Conservation (phyloP, 495 filamentous ascomycete species). For the Podospora didyma region DNA sequence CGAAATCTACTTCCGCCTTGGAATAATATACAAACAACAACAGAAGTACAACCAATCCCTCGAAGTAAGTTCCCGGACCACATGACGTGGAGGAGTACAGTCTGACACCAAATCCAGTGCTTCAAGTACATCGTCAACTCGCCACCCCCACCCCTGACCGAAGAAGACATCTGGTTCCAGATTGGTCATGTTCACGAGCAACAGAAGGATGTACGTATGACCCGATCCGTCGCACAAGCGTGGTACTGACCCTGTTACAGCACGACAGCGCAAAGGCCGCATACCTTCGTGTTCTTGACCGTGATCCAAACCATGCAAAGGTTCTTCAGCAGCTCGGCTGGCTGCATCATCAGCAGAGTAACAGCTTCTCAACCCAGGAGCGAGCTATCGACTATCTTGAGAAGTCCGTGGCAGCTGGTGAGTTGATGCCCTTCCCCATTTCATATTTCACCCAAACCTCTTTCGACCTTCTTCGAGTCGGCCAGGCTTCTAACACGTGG, state of each 20-base stretch:
- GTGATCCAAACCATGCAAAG: conserved; percentile 95
- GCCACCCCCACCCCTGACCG: conserved; percentile 86
- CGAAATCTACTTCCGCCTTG: conserved; percentile 97
- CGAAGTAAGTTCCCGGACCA: conserved; percentile 56
- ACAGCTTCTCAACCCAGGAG: conserved; percentile 83
- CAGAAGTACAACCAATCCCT: conserved; percentile 89
- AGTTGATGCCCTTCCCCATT: conserved; percentile 36
- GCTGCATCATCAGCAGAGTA: conserved; percentile 95
- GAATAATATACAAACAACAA: conserved; percentile 99
- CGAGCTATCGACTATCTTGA: conserved; percentile 95
- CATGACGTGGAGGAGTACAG: neutral
- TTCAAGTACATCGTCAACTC: conserved; percentile 97
- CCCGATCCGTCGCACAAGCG: neutral
- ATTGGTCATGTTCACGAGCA: conserved; percentile 99
- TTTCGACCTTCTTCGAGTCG: neutral
- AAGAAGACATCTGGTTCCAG: conserved; percentile 99
- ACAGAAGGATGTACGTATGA: conserved; percentile 84
- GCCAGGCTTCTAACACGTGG: conserved; percentile 33
- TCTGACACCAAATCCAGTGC: conserved; percentile 53
- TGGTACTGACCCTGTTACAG: conserved; percentile 47
- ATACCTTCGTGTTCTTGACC: conserved; percentile 89
- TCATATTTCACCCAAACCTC: no score
- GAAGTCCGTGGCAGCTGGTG: conserved; percentile 92
- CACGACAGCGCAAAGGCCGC: conserved; percentile 89
- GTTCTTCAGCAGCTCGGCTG: conserved; percentile 97